phyloP scores from a whole-genome alignment of 73 alveolate species.

The Symbiodinium pilosum region DNA sequence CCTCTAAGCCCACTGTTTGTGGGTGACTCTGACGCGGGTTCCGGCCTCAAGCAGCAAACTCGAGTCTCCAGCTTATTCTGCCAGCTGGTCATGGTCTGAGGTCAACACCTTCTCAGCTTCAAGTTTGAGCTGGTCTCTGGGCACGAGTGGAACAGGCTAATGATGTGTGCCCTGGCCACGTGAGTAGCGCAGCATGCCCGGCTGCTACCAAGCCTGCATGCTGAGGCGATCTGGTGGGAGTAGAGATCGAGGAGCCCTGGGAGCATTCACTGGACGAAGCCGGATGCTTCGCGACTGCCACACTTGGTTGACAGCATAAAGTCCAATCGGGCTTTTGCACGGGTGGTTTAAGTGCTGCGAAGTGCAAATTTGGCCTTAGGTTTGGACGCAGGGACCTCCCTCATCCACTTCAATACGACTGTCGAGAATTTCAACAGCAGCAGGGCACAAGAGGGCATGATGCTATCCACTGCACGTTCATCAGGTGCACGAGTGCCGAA shows the following conservation, averaged over 20 bases:
- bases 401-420: constrained; percentile 58
- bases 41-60: background rate
- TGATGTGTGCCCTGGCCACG: background rate
- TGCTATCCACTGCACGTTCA: background rate
- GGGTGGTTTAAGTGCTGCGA: background rate
- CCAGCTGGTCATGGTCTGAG: background rate
- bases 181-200: background rate
- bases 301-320: background rate
- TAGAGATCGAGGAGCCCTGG: constrained; percentile 32
- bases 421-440: constrained; percentile 4
- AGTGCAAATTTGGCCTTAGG: background rate
- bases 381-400: background rate
- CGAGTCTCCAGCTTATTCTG: background rate
- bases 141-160: constrained; percentile 14
- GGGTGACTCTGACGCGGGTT: constrained; percentile 9
- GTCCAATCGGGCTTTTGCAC: too few relatives aligned
- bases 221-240: background rate
- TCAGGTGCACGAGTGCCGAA: too few relatives aligned
- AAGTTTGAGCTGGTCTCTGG: constrained; percentile 42
- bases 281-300: constrained; percentile 5
- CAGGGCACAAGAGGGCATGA: background rate
- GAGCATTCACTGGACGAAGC: constrained; percentile 27
- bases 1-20: constrained; percentile 64
- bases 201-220: background rate
- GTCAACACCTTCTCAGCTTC: constrained; percentile 1